Base-by-base conservation (phyloP, 768 basidiomycete species). In the Mycena venus region DNA sequence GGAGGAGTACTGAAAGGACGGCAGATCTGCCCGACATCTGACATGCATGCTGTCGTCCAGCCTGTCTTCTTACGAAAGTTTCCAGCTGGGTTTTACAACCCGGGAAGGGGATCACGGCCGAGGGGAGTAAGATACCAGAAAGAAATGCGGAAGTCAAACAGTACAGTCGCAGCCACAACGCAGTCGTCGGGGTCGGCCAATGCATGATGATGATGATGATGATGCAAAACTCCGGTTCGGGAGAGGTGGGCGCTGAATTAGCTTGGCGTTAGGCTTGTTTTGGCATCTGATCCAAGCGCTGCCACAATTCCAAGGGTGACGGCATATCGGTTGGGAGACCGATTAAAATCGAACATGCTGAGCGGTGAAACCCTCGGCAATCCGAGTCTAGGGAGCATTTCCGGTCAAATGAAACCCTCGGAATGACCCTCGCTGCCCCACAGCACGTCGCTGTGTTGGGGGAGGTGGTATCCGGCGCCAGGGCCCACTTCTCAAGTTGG, bases 21-120 rank as follows among this genome's bases (percentile, higher is more conserved):
- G 44, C 32, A 64, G 44, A 64, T 64, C 31, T 21, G 49, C 36
- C 63, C 47, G 36, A 64, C 44, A 64, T 64, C 40, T 64, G 63
- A 64, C 47, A n/a, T 64, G 63, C n/a, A n/a, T n/a, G n/a, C n/a
- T n/a, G n/a, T n/a, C n/a, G n/a, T n/a, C n/a, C n/a, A n/a, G n/a
- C n/a, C 63, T 64, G 63, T 64, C 40, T 21, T 64, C 63, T 10
- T 64, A 51, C 23, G 49, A 27, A 25, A 51, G 49, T 51, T 51
- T 19, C 19, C 61, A 47, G 42, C 36, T 60, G 19, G 61, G 42
- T 47, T 63, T 38, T 36, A 60, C 36, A 63, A 63, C 31, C 61
- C 40, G 36, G 61, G 61, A 63, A 63, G 59, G 61, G 36, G 42
- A 47, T 63, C 31, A 47, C 61, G 42, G 40, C 42, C n/a, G 36